Percentiles rank a stretch among this genome's conserved stretches.
phyloP scores from a whole-genome alignment of 306 rosid genomes.

The Fragaria nilgerrensis region DNA sequence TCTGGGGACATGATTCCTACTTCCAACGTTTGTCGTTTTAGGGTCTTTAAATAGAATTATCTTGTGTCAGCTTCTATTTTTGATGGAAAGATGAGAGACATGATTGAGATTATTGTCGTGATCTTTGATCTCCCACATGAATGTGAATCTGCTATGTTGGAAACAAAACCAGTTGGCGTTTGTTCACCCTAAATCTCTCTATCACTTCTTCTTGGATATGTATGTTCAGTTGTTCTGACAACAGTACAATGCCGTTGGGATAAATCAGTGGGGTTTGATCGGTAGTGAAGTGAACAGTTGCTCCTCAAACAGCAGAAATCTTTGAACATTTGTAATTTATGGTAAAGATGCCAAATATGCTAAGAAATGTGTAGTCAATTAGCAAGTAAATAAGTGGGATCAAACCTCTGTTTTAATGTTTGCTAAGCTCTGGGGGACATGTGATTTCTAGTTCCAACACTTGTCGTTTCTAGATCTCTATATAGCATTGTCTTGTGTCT shows the following conservation, averaged over 20 bases:
- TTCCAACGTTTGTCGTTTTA: background rate
- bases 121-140: conserved; percentile 18
- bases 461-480: background rate
- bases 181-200: too few species aligned
- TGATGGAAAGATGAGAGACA: background rate
- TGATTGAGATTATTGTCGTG: conserved; percentile 1
- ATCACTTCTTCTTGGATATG: conserved; percentile 1
- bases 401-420: background rate
- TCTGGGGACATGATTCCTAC: background rate
- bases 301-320: background rate
- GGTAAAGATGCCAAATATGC: background rate
- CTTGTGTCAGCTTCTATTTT: background rate
- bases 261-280: background rate
- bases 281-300: background rate
- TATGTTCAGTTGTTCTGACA: background rate
- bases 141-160: conserved; percentile 9
- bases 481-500: conserved; percentile 5
- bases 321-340: background rate
- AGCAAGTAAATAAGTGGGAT: background rate
- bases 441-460: conserved; percentile 13
- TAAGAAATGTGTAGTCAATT: background rate
- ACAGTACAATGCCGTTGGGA: background rate
- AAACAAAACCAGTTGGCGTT: background rate
- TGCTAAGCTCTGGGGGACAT: background rate
- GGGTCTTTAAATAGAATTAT: conserved; percentile 6